These are phyloP conservation scores for Aureobasidium subglaciale DNA, from an alignment of 2,329 filamentous ascomycete species.

Conservation along the genomic window DNA sequence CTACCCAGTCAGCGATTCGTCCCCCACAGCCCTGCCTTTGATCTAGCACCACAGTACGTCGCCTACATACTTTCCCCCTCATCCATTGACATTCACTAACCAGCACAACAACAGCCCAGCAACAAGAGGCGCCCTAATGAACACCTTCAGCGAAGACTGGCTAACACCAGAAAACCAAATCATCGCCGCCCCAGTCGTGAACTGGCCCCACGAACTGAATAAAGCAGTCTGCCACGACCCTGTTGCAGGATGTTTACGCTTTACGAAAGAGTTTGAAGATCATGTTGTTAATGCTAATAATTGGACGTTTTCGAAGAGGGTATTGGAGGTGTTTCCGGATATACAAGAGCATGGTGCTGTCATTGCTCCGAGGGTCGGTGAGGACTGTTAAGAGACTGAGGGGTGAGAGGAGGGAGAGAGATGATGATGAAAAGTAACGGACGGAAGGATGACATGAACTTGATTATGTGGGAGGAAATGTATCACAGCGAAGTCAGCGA, in stretches of 20 bases:
- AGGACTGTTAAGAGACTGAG: not conserved
- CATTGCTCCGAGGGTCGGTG: not conserved
- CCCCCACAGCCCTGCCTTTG: conserved; percentile 13
- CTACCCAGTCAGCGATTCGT: conserved; percentile 9
- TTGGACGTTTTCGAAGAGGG: conserved; percentile 1
- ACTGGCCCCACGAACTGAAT: not conserved
- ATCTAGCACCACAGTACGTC: conserved; percentile 12
- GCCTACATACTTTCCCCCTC: not conserved
- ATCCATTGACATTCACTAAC: not conserved
- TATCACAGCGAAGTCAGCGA: too few relatives aligned
- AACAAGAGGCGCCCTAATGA: conserved; percentile 3
- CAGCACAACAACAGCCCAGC: not conserved
- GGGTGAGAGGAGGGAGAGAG: too few relatives aligned
- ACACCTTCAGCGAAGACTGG: conserved; percentile 5
- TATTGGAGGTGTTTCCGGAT: not conserved
- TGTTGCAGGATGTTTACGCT: not conserved
- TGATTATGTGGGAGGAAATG: too few relatives aligned
- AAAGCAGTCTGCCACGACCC: not conserved
- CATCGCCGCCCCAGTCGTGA: not conserved
- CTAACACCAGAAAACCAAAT: conserved; percentile 13
- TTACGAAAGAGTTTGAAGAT: conserved; percentile 5
- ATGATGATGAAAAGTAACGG: not conserved
- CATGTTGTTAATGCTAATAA: not conserved
- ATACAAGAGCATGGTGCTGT: not conserved
- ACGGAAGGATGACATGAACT: not conserved